A percentile compares a stretch with the other conserved stretches of the same genome.
phyloP scores from a whole-genome alignment of 208 protist genomes.

The Crithidia thermophila region DNA sequence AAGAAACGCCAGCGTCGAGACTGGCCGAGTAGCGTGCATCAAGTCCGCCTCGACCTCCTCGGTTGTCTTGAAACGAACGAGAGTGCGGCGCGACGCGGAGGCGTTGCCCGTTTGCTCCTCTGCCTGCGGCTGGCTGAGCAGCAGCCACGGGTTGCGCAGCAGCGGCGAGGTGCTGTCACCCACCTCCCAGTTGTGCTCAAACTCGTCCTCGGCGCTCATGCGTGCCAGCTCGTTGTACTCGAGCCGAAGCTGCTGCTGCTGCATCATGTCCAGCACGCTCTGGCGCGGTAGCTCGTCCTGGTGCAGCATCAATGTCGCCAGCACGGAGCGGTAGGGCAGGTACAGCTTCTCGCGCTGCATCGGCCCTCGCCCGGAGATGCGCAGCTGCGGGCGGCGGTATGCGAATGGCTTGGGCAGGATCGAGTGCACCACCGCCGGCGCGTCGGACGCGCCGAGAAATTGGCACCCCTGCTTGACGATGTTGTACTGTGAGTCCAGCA shows the following conservation, averaged over 20 bases:
- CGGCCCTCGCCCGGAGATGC: slow-evolving; percentile 1
- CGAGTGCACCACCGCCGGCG: slow-evolving; percentile 73
- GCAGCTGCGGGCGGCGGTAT: slow-evolving; percentile 55
- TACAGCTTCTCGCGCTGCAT: slow-evolving; percentile 19
- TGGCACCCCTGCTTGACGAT: slow-evolving; percentile 59
- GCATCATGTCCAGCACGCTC: slow-evolving; percentile 61
- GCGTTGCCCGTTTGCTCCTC: slow-evolving; percentile 16
- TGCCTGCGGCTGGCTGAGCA: slow-evolving; percentile 39
- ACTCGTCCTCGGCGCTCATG: slow-evolving; percentile 68
- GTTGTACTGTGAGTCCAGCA: slow-evolving; percentile 81
- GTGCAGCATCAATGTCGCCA: slow-evolving; percentile 38
- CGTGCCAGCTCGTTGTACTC: slow-evolving; percentile 60
- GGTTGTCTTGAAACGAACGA: slow-evolving; percentile 25
- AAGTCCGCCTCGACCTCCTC: slow-evolving; percentile 29
- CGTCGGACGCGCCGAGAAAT: slow-evolving; percentile 49
- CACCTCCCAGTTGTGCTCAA: slow-evolving; percentile 28
- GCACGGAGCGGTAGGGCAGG: slow-evolving; percentile 38
- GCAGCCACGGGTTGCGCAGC: slow-evolving; percentile 64
- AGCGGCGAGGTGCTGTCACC: not conserved
- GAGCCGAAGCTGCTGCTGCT: slow-evolving; percentile 52
- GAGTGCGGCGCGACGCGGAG: slow-evolving; percentile 7
- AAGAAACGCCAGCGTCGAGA: slow-evolving; percentile 47
- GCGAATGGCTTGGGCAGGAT: slow-evolving; percentile 78
- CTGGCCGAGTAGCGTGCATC: slow-evolving; percentile 22
- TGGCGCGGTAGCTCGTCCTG: slow-evolving; percentile 47